Percentiles rank a stretch among this genome's conserved stretches.
These are phyloP conservation scores for Hordeum pubiflorum DNA, from an alignment of 202 grass and related monocot genomes.

Conservation along the genomic window DNA sequence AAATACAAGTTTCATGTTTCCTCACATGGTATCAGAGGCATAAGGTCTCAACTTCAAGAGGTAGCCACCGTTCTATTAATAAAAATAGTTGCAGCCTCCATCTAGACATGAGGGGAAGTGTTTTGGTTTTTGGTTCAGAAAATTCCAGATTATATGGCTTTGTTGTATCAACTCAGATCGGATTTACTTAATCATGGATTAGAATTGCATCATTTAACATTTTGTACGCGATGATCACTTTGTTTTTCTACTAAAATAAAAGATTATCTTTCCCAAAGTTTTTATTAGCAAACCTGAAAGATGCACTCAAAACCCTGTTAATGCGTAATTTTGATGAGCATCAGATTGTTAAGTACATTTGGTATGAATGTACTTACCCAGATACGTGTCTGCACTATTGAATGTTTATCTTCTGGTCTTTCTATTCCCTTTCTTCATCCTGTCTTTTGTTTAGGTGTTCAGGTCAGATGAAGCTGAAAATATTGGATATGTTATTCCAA, in stretches of 20 bases:
- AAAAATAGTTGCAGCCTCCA: neutral
- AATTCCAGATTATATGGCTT: neutral
- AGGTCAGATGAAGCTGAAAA: constrained; percentile 96
- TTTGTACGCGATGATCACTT: neutral
- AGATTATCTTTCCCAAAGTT: neutral
- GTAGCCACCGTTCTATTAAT: neutral
- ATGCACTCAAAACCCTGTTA: neutral
- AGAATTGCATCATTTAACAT: neutral
- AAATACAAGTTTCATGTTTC: neutral
- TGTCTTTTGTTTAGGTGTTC: constrained; percentile 79
- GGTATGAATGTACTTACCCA: neutral
- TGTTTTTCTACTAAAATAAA: neutral
- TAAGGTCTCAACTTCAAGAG: neutral
- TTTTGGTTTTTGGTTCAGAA: neutral
- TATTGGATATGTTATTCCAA: constrained; percentile 99
- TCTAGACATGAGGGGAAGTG: neutral
- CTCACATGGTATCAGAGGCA: neutral
- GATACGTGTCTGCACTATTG: neutral
- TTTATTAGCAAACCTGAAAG: constrained; percentile 2
- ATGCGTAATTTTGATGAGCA: neutral
- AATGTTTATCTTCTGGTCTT: neutral
- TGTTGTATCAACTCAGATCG: neutral
- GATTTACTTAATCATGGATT: neutral
- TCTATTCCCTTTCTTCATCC: constrained; percentile 40
- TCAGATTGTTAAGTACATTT: constrained; percentile 8